Conservation (phyloP, 2,329 filamentous ascomycete genomes). For the Ceratocystis destructans region DNA sequence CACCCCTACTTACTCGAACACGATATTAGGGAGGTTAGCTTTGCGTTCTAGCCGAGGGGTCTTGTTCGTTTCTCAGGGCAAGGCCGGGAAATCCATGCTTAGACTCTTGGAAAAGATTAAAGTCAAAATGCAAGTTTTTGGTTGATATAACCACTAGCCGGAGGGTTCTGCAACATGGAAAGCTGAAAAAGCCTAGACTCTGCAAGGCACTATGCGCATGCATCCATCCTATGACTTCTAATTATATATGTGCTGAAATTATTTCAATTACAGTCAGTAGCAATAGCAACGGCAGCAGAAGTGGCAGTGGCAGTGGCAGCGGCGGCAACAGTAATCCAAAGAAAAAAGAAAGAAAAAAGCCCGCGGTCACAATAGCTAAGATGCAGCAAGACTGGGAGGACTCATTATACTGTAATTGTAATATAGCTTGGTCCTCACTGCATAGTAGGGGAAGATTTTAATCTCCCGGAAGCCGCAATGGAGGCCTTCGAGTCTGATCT, state of each 20-base stretch:
- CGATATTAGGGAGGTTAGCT: conserved; percentile 1
- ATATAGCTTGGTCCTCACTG: neutral
- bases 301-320: neutral
- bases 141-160: neutral
- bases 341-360: no score
- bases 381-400: neutral
- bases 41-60: neutral
- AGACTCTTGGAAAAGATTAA: neutral
- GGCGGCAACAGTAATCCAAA: neutral
- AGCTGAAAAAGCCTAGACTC: neutral
- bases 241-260: neutral
- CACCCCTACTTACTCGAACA: neutral
- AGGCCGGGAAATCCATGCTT: neutral
- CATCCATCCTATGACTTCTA: neutral
- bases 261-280: neutral
- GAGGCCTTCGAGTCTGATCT: neutral
- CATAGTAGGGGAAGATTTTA: neutral
- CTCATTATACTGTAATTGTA: neutral
- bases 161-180: neutral
- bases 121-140: neutral
- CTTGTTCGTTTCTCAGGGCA: neutral
- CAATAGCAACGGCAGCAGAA: neutral
- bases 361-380: neutral
- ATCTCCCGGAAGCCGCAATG: neutral
- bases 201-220: conserved; percentile 12